A percentile compares a stretch with the other conserved stretches of the same genome.
Conservation (phyloP, 495 filamentous ascomycete species). For the Tetracladium setigerum region DNA sequence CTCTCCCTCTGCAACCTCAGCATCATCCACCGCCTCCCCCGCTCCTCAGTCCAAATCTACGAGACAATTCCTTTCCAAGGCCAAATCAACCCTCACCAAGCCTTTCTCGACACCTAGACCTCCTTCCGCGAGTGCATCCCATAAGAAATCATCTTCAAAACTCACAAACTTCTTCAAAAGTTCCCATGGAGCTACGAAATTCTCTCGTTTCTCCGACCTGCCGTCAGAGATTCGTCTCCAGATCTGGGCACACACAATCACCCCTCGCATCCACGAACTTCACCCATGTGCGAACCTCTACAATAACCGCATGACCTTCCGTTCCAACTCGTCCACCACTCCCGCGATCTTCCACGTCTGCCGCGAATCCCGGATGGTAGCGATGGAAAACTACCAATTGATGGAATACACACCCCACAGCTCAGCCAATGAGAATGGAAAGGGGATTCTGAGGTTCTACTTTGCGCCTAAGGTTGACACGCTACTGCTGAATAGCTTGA, state of each 20-base stretch:
- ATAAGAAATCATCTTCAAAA: no score
- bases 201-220: slow-evolving; percentile 11
- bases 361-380: slow-evolving; percentile 31
- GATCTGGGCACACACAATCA: slow-evolving; percentile 14
- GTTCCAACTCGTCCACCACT: slow-evolving; percentile 13
- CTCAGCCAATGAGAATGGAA: not conserved
- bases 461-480: slow-evolving; percentile 16
- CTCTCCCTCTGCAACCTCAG: no score
- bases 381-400: slow-evolving; percentile 13
- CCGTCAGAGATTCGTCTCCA: slow-evolving; percentile 17
- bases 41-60: not conserved
- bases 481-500: slow-evolving; percentile 18
- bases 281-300: slow-evolving; percentile 19
- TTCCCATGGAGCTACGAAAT: not conserved
- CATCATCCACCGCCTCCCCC: not conserved
- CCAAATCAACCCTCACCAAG: not conserved
- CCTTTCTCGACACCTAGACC: not conserved
- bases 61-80: not conserved
- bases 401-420: slow-evolving; percentile 15
- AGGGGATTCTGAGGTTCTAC: slow-evolving; percentile 17
- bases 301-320: slow-evolving; percentile 19
- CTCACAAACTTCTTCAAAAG: no score
- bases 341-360: slow-evolving; percentile 23
- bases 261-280: slow-evolving; percentile 19
- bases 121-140: not conserved